Conservation (phyloP, 2,329 filamentous ascomycete genomes). For the Microascus cirrosus region DNA sequence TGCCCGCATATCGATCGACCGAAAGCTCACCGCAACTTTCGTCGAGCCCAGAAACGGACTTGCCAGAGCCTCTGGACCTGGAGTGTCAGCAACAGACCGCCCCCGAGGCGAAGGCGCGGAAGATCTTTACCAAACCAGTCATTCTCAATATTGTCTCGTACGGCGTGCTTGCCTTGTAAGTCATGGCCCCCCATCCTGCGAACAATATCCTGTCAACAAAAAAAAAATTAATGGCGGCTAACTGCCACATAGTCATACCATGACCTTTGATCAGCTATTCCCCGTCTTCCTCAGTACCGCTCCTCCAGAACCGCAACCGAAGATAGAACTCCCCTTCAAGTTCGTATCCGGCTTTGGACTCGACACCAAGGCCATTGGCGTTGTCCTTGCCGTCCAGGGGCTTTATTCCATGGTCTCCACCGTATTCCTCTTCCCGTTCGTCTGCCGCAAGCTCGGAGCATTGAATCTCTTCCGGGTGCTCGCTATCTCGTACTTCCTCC, state of each 20-base stretch:
- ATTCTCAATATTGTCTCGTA: slow-evolving; percentile 81
- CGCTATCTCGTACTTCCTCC: slow-evolving; percentile 70
- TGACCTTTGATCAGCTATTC: slow-evolving; percentile 89
- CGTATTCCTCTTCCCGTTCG: slow-evolving; percentile 69
- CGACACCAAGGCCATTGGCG: slow-evolving; percentile 71
- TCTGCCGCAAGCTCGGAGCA: slow-evolving; percentile 65
- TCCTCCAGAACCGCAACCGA: slow-evolving; percentile 34
- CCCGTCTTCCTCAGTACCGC: slow-evolving; percentile 79
- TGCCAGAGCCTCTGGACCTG: slow-evolving; percentile 24
- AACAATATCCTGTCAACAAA: neutral
- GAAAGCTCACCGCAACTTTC: slow-evolving; percentile 40
- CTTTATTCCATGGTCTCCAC: slow-evolving; percentile 82
- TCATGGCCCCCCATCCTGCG: slow-evolving; percentile 4
- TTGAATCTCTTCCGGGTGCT: slow-evolving; percentile 74
- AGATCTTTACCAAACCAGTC: slow-evolving; percentile 75
- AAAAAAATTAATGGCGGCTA: slow-evolving; percentile 5
- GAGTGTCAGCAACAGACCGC: slow-evolving; percentile 10
- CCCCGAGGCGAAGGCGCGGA: slow-evolving; percentile 13
- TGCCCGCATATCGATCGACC: slow-evolving; percentile 57
- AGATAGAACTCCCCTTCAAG: slow-evolving; percentile 63
- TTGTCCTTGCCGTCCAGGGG: slow-evolving; percentile 82
- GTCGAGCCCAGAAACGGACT: slow-evolving; percentile 15
- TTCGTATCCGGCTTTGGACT: slow-evolving; percentile 83
- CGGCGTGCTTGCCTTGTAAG: slow-evolving; percentile 90
- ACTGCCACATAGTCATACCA: slow-evolving; percentile 62